Conservation (phyloP, 2,329 filamentous ascomycete genomes). For the Orbilia oligospora region DNA sequence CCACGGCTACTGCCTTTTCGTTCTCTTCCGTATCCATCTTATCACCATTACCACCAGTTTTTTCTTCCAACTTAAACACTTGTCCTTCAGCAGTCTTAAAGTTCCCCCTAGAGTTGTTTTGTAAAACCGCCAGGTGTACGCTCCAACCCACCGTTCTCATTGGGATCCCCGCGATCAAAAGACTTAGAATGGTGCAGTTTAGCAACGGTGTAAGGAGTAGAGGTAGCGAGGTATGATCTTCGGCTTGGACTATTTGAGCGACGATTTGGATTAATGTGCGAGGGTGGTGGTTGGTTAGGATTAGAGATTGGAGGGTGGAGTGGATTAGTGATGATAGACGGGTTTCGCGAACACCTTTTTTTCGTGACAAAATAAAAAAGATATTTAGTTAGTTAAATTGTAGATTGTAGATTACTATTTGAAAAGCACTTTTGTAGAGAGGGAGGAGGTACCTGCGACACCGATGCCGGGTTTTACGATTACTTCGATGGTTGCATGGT, state of each 20-base stretch:
- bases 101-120: constrained; percentile 31
- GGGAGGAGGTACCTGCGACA: constrained; percentile 76
- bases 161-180: constrained; percentile 86
- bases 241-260: constrained; percentile 80
- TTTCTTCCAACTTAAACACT: constrained; percentile 24
- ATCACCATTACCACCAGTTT: constrained; percentile 3
- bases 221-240: constrained; percentile 77
- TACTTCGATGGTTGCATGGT: constrained; percentile 91
- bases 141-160: constrained; percentile 80
- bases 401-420: too few species aligned
- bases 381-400: too few species aligned
- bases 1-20: background rate
- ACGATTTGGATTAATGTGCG: constrained; percentile 84
- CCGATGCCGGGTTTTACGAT: constrained; percentile 88
- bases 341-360: constrained; percentile 77
- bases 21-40: constrained; percentile 36
- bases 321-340: constrained; percentile 85
- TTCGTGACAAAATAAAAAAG: background rate
- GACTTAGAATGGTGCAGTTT: constrained; percentile 81
- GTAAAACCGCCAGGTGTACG: constrained; percentile 74
- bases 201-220: constrained; percentile 82
- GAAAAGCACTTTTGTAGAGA: background rate
- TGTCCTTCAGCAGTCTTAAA: constrained; percentile 12
- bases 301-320: constrained; percentile 79
- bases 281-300: constrained; percentile 82